Percentiles rank a stretch among this genome's conserved stretches.
These are phyloP conservation scores for Botrytis sinoallii DNA, from an alignment of 2,329 filamentous ascomycete species.

Conservation along the genomic window DNA sequence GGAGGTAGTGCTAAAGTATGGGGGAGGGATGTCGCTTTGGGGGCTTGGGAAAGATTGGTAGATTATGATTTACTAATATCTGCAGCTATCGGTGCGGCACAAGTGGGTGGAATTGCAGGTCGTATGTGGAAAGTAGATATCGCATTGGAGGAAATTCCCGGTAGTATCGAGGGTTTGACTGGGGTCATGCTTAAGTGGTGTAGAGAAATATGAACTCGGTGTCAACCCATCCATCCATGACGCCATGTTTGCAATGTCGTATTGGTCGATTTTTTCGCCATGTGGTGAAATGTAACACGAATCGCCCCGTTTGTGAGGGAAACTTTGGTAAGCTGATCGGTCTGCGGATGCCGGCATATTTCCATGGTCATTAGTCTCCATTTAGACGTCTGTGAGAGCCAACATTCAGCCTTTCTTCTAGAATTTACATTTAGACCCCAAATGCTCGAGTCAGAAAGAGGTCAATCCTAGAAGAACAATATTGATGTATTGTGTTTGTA, in stretches of 20 bases:
- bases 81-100: slow-evolving; percentile 55
- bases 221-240: neutral
- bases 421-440: neutral
- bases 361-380: neutral
- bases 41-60: slow-evolving; percentile 72
- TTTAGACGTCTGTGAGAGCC: neutral
- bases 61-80: slow-evolving; percentile 68
- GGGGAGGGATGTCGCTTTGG: slow-evolving; percentile 69
- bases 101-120: slow-evolving; percentile 56
- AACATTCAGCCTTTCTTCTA: neutral
- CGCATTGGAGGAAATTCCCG: slow-evolving; percentile 72
- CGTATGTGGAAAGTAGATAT: slow-evolving; percentile 76
- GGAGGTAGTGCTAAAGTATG: slow-evolving; percentile 67
- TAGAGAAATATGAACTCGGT: slow-evolving; percentile 54
- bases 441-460: neutral
- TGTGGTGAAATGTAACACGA: neutral
- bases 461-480: neutral
- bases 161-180: slow-evolving; percentile 53
- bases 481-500: neutral
- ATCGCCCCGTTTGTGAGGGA: slow-evolving; percentile 12
- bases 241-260: neutral
- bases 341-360: slow-evolving; percentile 10
- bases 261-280: neutral
- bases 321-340: slow-evolving; percentile 4
- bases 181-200: slow-evolving; percentile 70